Conservation (phyloP, 495 filamentous ascomycete species). For the Gamarada debralockiae region DNA sequence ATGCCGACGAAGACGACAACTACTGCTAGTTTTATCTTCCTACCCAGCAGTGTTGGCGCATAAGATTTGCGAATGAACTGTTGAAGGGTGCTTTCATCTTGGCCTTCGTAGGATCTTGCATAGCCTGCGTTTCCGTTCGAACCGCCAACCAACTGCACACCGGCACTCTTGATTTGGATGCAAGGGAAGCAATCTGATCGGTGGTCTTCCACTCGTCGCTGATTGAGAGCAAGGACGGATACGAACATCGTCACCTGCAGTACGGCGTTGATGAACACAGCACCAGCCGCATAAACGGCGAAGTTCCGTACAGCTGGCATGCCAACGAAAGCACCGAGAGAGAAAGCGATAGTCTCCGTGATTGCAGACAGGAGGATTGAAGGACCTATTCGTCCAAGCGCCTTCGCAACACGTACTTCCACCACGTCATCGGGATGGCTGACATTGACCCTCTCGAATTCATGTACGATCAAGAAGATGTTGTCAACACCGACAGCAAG, state of each 20-base stretch:
- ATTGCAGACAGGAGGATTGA: slow-evolving; percentile 93
- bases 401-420: slow-evolving; percentile 77
- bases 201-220: slow-evolving; percentile 76
- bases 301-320: slow-evolving; percentile 99
- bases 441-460: slow-evolving; percentile 92
- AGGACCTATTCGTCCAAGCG: slow-evolving; percentile 90
- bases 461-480: slow-evolving; percentile 97
- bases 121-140: slow-evolving; percentile 24
- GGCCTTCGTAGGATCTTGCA: slow-evolving; percentile 47
- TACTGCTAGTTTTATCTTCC: slow-evolving; percentile 69
- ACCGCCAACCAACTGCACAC: slow-evolving; percentile 39
- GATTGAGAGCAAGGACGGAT: slow-evolving; percentile 85
- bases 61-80: slow-evolving; percentile 85
- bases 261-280: slow-evolving; percentile 93
- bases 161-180: slow-evolving; percentile 65
- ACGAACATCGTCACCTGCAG: slow-evolving; percentile 96
- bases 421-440: slow-evolving; percentile 82
- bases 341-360: slow-evolving; percentile 91
- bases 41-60: slow-evolving; percentile 75
- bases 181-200: slow-evolving; percentile 95
- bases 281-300: slow-evolving; percentile 91
- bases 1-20: slow-evolving; percentile 79
- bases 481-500: slow-evolving; percentile 97
- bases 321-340: slow-evolving; percentile 85
- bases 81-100: slow-evolving; percentile 78